Conservation (phyloP, 768 basidiomycete species). For the Tulasnella sp. region DNA sequence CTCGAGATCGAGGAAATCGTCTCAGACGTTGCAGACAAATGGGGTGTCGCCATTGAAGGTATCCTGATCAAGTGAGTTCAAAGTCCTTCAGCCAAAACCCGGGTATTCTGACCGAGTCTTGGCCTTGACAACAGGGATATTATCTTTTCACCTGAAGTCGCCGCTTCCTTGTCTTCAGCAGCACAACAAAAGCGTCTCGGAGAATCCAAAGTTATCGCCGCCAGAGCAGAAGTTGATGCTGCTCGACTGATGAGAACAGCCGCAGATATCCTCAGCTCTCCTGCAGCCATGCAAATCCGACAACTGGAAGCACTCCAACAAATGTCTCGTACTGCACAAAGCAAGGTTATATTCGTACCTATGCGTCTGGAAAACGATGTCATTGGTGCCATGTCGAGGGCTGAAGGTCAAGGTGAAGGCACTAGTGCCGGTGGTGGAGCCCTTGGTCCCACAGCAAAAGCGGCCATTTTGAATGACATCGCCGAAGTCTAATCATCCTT, state of each 20-base stretch:
- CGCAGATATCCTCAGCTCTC: conserved; percentile 85
- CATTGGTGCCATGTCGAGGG: background rate
- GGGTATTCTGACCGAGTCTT: background rate
- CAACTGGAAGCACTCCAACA: conserved; percentile 91
- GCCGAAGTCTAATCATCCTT: background rate
- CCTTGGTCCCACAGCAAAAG: background rate
- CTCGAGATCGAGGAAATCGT: conserved; percentile 96
- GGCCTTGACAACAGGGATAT: conserved; percentile 43
- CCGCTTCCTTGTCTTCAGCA: conserved; percentile 82
- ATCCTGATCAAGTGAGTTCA: conserved; percentile 43
- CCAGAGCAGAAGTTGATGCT: conserved; percentile 88
- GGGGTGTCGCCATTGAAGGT: conserved; percentile 94
- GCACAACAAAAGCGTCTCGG: conserved; percentile 96
- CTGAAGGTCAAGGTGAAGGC: conserved; percentile 6
- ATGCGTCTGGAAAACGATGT: conserved; percentile 34
- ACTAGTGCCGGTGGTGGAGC: background rate
- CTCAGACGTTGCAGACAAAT: conserved; percentile 81
- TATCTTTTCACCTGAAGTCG: conserved; percentile 82
- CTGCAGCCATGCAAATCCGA: conserved; percentile 96
- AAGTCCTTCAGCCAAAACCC: background rate
- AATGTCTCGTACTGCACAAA: conserved; percentile 81
- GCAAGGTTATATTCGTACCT: conserved; percentile 90
- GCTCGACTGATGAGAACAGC: conserved; percentile 95
- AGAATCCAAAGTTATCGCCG: conserved; percentile 92
- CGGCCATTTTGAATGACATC: background rate